Base-by-base conservation (phyloP, 192 early-diverging fungal species). In the Mortierella alpina region DNA sequence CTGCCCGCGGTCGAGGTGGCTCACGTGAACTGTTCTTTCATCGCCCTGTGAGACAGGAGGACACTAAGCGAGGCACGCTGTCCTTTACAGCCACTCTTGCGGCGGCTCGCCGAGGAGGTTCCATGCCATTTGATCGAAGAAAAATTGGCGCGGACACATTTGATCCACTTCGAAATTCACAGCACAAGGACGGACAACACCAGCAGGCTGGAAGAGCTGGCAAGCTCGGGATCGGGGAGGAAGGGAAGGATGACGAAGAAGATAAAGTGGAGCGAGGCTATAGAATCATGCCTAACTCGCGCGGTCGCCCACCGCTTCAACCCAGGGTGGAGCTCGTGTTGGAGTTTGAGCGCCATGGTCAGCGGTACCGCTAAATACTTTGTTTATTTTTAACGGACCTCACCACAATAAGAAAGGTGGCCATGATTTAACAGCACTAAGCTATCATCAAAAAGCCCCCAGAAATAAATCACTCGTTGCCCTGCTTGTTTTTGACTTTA, bases 401-500 rank as follows among this genome's bases (percentile, higher is more conserved):
- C 3, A 1, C 31, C 31, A 31, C 31, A 31, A 31, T n/a, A 31
- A 31, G 1, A 31, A 31, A 31, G 31, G 31, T 3, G 31, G 3
- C 31, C 31, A 31, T 3, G 31, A 31, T 3, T 31, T 51, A 17
- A 17, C 50, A 51, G 3, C 31, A 31, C 31, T 3, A 31, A 31
- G 31, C 31, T 31, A 31, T 3, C 31, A 31, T 31, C 31, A 31
- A 31, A 31, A 3, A 31, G 1, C 31, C 31, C 31, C 31, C 31
- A 31, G 31, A 31, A 31, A 31, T 31, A 31, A 31, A 31, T 31
- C 31, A 31, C 3, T 31, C 31, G 31, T 31, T 31, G 31, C 31
- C 49, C 10, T 50, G 10, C 42, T 53, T 63, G 23, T 84, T 70
- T 56, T 82, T 77, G 41, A 82, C 80, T 63, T 77, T 85, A 41